A percentile compares a stretch with the other conserved stretches of the same genome.
These are phyloP conservation scores for Echeveria elegans DNA, from an alignment of 164 flowering plant genomes.

Conservation along the genomic window DNA sequence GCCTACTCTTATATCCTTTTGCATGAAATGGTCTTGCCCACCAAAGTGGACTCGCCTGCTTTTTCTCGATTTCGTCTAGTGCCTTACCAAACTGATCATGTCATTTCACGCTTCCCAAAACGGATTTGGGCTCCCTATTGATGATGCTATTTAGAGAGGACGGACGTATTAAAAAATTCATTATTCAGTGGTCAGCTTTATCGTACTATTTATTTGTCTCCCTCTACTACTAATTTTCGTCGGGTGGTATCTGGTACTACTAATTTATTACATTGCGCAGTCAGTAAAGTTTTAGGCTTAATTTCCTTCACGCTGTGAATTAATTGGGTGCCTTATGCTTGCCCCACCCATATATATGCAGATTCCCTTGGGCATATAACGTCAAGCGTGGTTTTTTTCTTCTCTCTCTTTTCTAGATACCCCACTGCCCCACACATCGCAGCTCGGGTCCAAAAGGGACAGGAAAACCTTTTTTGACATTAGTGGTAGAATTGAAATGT, in stretches of 20 bases:
- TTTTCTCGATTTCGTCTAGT: no score
- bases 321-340: conserved; percentile 1
- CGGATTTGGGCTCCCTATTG: no score
- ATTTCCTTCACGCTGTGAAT: neutral
- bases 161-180: no score
- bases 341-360: conserved; percentile 6
- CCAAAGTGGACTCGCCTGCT: no score
- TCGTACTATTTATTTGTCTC: neutral
- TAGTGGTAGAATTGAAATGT: neutral
- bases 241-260: neutral
- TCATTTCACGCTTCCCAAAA: no score
- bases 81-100: no score
- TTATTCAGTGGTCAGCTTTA: neutral
- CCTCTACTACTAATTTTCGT: neutral
- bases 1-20: no score
- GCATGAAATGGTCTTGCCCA: no score
- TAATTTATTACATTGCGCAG: neutral
- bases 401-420: conserved; percentile 5
- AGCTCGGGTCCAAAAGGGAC: conserved; percentile 1
- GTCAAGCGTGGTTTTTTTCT: neutral
- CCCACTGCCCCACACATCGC: neutral
- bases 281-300: neutral
- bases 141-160: no score
- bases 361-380: neutral
- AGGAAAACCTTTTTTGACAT: neutral